A percentile compares a stretch with the other conserved stretches of the same genome.
Conservation (phyloP, 2,329 filamentous ascomycete species). For the Penicillium psychrosexuale region DNA sequence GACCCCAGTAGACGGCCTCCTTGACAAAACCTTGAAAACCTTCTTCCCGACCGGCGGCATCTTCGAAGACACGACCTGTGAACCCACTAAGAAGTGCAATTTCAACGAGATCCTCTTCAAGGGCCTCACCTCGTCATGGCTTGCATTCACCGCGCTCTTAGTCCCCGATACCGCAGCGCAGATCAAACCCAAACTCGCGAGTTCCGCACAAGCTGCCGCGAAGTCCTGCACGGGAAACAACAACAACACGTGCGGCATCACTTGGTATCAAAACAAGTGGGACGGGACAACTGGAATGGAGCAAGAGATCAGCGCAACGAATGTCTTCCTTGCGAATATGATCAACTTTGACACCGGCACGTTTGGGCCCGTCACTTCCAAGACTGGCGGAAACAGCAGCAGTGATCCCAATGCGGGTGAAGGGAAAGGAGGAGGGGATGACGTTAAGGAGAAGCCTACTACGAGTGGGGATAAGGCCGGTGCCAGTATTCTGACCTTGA, state of each 20-base stretch:
- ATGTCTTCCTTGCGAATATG: conserved; percentile 61
- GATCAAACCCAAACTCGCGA: conserved; percentile 57
- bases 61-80: conserved; percentile 60
- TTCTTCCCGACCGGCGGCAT: conserved; percentile 50
- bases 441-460: conserved; percentile 13
- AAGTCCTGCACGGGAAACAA: conserved; percentile 59
- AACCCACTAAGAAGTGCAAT: conserved; percentile 59
- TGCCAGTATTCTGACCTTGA: conserved; percentile 38
- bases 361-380: conserved; percentile 32
- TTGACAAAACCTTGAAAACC: conserved; percentile 45
- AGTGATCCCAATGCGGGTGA: conserved; percentile 38
- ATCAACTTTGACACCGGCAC: conserved; percentile 51
- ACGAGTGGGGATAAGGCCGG: conserved; percentile 39
- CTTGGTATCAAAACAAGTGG: conserved; percentile 55
- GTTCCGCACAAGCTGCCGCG: conserved; percentile 59
- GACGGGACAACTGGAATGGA: conserved; percentile 61
- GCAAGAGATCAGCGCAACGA: conserved; percentile 66
- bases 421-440: conserved; percentile 6
- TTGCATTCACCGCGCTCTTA: conserved; percentile 59
- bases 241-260: conserved; percentile 62
- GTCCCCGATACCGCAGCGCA: conserved; percentile 56
- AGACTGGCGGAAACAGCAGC: conserved; percentile 55
- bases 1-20: conserved; percentile 53
- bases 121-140: conserved; percentile 65
- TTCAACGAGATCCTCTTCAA: conserved; percentile 58